Percentiles rank a stretch among this genome's conserved stretches.
Evolutionary conservation across 306 rosid species (phyloP).

Genomic region (Cucurbita moschata): DNA sequence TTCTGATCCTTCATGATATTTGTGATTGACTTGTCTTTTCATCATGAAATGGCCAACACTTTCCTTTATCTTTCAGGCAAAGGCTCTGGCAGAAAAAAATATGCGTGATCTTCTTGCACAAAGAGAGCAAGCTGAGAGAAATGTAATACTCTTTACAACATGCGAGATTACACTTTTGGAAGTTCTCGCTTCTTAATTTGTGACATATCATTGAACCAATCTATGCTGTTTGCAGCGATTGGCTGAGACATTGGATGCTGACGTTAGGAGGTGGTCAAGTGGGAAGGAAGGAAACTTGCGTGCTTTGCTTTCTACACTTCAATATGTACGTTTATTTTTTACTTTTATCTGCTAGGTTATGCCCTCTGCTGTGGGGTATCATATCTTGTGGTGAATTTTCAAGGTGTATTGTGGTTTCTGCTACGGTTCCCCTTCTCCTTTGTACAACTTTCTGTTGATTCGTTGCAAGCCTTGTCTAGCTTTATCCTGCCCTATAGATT

Average conservation of each 20-base stretch:
- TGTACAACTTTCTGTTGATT: neutral
- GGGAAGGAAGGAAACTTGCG: constrained; percentile 99
- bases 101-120: constrained; percentile 72
- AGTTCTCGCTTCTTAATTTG: constrained; percentile 12
- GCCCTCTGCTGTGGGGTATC: neutral
- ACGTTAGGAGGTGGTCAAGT: constrained; percentile 91
- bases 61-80: constrained; percentile 42
- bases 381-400: neutral
- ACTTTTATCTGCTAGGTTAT: neutral
- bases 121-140: constrained; percentile 83
- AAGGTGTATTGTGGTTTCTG: neutral
- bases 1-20: constrained; percentile 10
- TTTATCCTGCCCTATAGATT: neutral
- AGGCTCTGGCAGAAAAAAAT: constrained; percentile 87
- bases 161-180: neutral
- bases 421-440: neutral
- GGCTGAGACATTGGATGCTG: constrained; percentile 91
- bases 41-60: constrained; percentile 15
- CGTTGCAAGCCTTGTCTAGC: neutral
- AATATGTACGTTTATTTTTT: constrained; percentile 59
- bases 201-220: constrained; percentile 10
- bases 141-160: constrained; percentile 22
- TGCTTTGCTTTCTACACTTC: constrained; percentile 89
- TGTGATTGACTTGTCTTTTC: neutral
- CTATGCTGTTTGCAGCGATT: constrained; percentile 59